A percentile compares a stretch with the other conserved stretches of the same genome.
Evolutionary conservation across 2,329 filamentous ascomycete species (phyloP).

Genomic region (Trichoderma polysporum): DNA sequence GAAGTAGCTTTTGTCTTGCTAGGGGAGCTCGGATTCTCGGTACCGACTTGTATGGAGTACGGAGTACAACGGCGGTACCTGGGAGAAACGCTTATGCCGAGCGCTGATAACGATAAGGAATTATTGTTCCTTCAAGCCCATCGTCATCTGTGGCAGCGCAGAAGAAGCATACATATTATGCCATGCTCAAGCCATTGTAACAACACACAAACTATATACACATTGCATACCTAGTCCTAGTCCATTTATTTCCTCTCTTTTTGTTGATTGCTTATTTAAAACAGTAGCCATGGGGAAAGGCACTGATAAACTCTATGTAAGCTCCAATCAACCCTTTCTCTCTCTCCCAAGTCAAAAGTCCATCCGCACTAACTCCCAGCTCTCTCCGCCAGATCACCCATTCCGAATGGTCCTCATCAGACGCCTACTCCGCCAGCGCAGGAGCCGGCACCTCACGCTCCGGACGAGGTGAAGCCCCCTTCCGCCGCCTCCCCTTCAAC

Average conservation of each 20-base stretch:
- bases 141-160: constrained; percentile 9
- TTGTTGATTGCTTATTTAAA: not conserved
- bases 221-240: not conserved
- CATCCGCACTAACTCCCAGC: not conserved
- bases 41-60: not conserved
- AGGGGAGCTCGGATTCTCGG: not conserved
- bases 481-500: constrained; percentile 93
- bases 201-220: not conserved
- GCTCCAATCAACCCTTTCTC: constrained; percentile 19
- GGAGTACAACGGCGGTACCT: not conserved
- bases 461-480: constrained; percentile 54
- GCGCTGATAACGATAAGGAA: constrained; percentile 21
- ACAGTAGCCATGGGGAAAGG: constrained; percentile 41
- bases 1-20: not conserved
- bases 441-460: constrained; percentile 63
- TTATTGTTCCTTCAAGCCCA: not conserved
- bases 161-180: not conserved
- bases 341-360: not conserved
- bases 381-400: constrained; percentile 69
- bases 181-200: not conserved
- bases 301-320: constrained; percentile 48
- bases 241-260: not conserved
- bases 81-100: not conserved
- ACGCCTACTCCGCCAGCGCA: constrained; percentile 80
- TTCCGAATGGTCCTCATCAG: constrained; percentile 92